Evolutionary conservation across 495 filamentous ascomycete species (phyloP).

Genomic region (Cercophora scortea): DNA sequence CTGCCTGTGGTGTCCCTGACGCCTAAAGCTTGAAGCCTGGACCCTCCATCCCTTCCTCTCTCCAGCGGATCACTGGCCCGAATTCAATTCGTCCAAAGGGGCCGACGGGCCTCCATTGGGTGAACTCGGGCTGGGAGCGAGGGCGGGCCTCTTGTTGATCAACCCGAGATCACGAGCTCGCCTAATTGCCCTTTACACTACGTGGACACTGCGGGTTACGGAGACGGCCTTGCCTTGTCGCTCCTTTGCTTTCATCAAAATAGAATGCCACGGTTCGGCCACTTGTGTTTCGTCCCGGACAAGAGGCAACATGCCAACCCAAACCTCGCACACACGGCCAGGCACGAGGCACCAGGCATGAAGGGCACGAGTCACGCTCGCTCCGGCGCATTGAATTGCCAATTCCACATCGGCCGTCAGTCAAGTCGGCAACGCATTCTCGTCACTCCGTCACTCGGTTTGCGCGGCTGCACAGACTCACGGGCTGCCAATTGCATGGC

Average conservation of each 20-base stretch:
- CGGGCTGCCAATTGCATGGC: slow-evolving; percentile 5
- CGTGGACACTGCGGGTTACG: too few species aligned
- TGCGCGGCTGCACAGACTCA: slow-evolving; percentile 1
- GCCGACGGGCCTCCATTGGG: not conserved
- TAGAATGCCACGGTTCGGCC: slow-evolving; percentile 9
- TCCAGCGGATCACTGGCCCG: slow-evolving; percentile 13
- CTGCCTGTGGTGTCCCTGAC: not conserved
- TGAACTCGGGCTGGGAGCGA: slow-evolving; percentile 8
- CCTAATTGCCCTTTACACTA: too few species aligned
- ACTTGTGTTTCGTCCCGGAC: too few species aligned
- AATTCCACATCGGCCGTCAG: not conserved
- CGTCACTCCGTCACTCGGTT: not conserved
- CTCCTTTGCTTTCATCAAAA: slow-evolving; percentile 9
- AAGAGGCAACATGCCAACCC: too few species aligned
- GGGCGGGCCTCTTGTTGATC: slow-evolving; percentile 3
- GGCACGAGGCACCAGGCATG: too few species aligned
- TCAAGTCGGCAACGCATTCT: not conserved
- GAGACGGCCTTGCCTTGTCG: too few species aligned
- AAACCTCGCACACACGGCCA: too few species aligned
- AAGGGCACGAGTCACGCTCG: too few species aligned
- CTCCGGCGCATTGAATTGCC: too few species aligned
- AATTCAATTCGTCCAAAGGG: slow-evolving; percentile 11
- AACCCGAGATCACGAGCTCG: slow-evolving; percentile 17
- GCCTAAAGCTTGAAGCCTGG: slow-evolving; percentile 5
- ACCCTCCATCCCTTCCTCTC: not conserved